A percentile compares a stretch with the other conserved stretches of the same genome.
Evolutionary conservation across 768 basidiomycete genomes (phyloP).

Genomic region (Polyporus arcularius): DNA sequence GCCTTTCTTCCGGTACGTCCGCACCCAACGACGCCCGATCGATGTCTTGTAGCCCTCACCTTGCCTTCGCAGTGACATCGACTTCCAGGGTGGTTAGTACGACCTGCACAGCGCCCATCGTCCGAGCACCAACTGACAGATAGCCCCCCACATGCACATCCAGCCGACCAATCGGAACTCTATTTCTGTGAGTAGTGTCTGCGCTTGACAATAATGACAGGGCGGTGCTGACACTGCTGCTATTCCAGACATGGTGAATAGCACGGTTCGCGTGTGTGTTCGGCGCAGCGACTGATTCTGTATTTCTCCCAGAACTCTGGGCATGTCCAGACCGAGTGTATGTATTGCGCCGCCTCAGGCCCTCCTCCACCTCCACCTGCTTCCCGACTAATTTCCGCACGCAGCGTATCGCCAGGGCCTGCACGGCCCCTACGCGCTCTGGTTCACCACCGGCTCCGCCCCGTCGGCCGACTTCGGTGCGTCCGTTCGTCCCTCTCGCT

Average conservation of each 20-base stretch:
- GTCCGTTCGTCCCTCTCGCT: slow-evolving; percentile 38
- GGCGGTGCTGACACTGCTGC: background rate
- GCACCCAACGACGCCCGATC: background rate
- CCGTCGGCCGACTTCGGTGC: slow-evolving; percentile 45
- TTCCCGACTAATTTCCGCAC: background rate
- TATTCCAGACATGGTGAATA: background rate
- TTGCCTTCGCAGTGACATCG: slow-evolving; percentile 35
- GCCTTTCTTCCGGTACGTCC: slow-evolving; percentile 49
- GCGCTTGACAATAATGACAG: background rate
- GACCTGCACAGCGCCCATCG: background rate
- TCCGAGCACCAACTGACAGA: background rate
- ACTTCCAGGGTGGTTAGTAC: slow-evolving; percentile 41
- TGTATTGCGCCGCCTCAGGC: background rate
- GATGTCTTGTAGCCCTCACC: background rate
- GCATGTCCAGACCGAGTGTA: slow-evolving; percentile 39
- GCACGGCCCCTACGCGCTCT: slow-evolving; percentile 50
- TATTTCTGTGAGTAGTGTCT: slow-evolving; percentile 41
- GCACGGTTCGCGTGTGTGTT: background rate
- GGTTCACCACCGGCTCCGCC: slow-evolving; percentile 42
- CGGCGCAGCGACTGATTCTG: background rate
- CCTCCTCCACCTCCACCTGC: background rate
- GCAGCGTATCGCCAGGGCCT: slow-evolving; percentile 48
- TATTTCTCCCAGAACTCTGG: slow-evolving; percentile 36
- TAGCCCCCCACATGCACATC: background rate
- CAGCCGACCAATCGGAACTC: slow-evolving; percentile 44